Evolutionary conservation across 805 yeast species (phyloP).

Genomic region (Kuraishia molischiana): DNA sequence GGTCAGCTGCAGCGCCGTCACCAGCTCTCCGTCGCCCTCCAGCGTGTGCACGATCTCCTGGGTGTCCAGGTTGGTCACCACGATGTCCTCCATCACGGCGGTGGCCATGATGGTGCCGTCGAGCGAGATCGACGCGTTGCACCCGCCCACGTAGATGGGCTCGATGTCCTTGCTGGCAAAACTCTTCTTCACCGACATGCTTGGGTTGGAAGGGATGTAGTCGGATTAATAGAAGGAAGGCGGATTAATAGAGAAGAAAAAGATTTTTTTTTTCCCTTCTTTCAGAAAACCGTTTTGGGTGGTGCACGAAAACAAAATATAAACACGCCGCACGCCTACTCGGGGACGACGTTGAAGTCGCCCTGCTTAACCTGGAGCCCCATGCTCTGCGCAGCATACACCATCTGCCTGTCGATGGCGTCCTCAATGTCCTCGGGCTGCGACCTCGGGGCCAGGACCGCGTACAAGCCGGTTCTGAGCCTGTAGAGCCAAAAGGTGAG

Average conservation of each 20-base stretch:
- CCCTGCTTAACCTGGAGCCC: slow-evolving; percentile 3
- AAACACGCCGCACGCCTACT: too few species aligned
- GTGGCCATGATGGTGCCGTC: slow-evolving; percentile 66
- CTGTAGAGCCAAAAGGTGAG: slow-evolving; percentile 1
- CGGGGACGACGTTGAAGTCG: not conserved
- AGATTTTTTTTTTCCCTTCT: too few species aligned
- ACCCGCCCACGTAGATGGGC: slow-evolving; percentile 85
- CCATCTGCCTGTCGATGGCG: slow-evolving; percentile 3
- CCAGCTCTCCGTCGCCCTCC: slow-evolving; percentile 76
- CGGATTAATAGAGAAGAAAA: too few species aligned
- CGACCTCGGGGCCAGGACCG: not conserved
- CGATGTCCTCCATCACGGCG: slow-evolving; percentile 67
- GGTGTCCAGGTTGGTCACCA: slow-evolving; percentile 53
- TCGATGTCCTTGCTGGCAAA: slow-evolving; percentile 42
- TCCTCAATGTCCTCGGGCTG: slow-evolving; percentile 2
- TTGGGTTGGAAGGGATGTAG: too few species aligned
- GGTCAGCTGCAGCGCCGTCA: slow-evolving; percentile 68
- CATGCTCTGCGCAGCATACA: slow-evolving; percentile 2
- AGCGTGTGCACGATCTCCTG: slow-evolving; percentile 50
- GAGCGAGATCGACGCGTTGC: slow-evolving; percentile 57
- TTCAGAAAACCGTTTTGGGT: too few species aligned
- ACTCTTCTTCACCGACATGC: slow-evolving; percentile 23
- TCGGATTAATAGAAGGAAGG: too few species aligned
- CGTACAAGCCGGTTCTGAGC: not conserved
- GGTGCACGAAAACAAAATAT: too few species aligned